Conservation (phyloP, 495 filamentous ascomycete genomes). For the Tuber brumale region DNA sequence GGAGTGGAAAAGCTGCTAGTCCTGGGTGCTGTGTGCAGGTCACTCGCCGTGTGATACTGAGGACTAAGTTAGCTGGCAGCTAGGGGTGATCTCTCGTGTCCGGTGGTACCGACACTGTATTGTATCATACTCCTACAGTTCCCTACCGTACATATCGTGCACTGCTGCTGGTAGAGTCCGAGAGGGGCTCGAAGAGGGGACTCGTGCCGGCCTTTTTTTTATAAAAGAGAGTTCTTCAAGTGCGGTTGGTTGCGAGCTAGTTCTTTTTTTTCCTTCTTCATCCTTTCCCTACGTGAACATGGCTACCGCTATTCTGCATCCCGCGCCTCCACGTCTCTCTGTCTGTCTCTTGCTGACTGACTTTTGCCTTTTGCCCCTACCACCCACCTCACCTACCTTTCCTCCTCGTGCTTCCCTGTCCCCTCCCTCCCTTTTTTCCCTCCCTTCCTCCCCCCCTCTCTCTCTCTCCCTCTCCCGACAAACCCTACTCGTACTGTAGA, state of each 20-base stretch:
- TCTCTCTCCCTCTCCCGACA: neutral
- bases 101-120: neutral
- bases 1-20: neutral
- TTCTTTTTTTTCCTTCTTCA: neutral
- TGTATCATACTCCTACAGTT: neutral
- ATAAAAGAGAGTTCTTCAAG: neutral
- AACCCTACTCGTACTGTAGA: neutral
- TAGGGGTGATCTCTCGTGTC: neutral
- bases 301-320: neutral
- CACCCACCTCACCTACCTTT: neutral
- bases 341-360: neutral
- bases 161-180: neutral
- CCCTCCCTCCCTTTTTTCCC: constrained; percentile 7
- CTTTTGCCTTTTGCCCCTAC: neutral
- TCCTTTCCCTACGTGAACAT: neutral
- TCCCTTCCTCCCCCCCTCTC: neutral
- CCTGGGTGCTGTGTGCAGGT: neutral
- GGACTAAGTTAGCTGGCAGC: neutral
- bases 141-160: neutral
- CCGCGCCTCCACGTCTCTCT: neutral
- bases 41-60: neutral
- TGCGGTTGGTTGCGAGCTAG: neutral
- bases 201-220: neutral
- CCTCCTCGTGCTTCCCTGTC: neutral
- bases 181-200: neutral